Evolutionary conservation across 2,329 filamentous ascomycete genomes (phyloP).

Genomic region (Phialophora verrucosa): DNA sequence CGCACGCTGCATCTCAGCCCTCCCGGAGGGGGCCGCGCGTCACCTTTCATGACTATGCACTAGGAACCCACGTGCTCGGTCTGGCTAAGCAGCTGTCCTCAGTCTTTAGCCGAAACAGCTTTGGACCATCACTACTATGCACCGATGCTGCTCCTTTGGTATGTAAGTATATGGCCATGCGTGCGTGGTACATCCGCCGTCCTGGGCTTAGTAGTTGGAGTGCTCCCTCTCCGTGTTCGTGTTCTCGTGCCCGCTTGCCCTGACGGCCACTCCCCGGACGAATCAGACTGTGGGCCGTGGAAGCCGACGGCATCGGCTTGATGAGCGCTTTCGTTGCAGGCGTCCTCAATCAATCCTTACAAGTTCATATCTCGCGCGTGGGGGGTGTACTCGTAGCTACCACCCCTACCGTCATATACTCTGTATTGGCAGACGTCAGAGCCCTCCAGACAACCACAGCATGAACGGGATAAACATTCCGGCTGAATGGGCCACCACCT

Average conservation of each 20-base stretch:
- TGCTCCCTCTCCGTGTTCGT: background rate
- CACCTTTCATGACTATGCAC: background rate
- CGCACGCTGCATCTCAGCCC: background rate
- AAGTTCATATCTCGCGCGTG: background rate
- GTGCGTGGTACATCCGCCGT: background rate
- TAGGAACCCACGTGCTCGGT: background rate
- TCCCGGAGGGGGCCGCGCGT: background rate
- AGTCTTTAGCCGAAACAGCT: background rate
- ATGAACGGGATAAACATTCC: conserved; percentile 14
- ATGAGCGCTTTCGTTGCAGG: background rate
- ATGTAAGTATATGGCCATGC: background rate
- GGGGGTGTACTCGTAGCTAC: background rate
- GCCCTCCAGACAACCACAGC: background rate
- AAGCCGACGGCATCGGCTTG: background rate
- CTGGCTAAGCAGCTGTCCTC: background rate
- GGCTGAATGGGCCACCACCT: conserved; percentile 7
- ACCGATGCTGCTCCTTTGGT: background rate
- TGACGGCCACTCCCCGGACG: conserved; percentile 14
- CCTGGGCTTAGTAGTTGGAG: background rate
- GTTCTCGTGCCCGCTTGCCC: background rate
- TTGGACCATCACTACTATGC: background rate
- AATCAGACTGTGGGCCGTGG: background rate
- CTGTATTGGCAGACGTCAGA: conserved; percentile 10
- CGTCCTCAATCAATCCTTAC: background rate
- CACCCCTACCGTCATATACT: background rate